These are phyloP conservation scores for Thozetella sp. DNA, from an alignment of 495 filamentous ascomycete genomes.

Conservation along the genomic window DNA sequence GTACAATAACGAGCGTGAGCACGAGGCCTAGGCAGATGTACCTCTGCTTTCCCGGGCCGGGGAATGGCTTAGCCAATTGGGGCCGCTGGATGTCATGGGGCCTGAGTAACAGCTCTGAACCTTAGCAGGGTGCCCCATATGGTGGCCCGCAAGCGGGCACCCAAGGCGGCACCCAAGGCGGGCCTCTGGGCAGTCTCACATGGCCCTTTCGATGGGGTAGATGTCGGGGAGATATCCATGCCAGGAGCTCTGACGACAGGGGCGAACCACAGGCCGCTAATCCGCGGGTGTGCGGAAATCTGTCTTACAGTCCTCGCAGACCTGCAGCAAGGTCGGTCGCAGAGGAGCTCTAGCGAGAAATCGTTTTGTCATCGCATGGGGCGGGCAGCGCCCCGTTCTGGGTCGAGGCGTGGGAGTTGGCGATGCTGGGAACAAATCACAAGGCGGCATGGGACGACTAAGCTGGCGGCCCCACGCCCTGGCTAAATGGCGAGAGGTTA, in stretches of 20 bases:
- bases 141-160: not conserved
- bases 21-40: conserved; percentile 8
- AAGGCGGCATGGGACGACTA: conserved; percentile 10
- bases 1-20: not conserved
- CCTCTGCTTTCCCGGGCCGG: not conserved
- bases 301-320: not conserved
- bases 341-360: conserved; percentile 13
- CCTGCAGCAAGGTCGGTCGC: not conserved
- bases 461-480: conserved; percentile 25
- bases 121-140: not conserved
- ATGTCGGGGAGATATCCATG: not conserved
- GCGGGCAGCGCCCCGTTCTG: conserved; percentile 18
- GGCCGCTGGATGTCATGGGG: not conserved
- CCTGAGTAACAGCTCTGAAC: not conserved
- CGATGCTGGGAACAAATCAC: conserved; percentile 36
- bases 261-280: not conserved
- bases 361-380: conserved; percentile 38
- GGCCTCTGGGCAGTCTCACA: not conserved
- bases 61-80: conserved; percentile 5
- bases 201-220: not conserved
- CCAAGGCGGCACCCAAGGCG: too few species aligned
- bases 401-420: conserved; percentile 28
- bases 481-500: conserved; percentile 14
- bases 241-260: not conserved
- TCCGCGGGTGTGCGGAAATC: not conserved